Conservation (phyloP, 345 rosid species). For the Arabis alpina region DNA sequence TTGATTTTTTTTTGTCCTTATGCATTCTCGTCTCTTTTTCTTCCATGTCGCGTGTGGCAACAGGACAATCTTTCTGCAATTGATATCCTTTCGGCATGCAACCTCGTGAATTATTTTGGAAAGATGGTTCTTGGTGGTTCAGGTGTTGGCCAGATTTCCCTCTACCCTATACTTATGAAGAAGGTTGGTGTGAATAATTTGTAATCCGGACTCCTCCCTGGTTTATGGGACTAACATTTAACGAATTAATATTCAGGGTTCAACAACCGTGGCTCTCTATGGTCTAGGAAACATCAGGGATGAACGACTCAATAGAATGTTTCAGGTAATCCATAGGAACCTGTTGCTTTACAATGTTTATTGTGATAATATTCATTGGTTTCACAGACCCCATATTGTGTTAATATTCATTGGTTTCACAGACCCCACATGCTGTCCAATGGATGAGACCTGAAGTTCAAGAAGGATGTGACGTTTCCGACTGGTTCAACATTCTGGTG, state of each 20-base stretch:
- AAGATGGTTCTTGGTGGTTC: constrained; percentile 99
- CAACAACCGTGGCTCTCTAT: constrained; percentile 93
- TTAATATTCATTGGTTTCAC: constrained; percentile 36
- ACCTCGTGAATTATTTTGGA: constrained; percentile 96
- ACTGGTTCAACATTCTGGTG: constrained; percentile 97
- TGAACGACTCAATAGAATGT: constrained; percentile 97
- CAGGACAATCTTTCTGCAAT: constrained; percentile 99
- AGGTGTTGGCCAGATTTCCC: constrained; percentile 95
- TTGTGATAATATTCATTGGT: constrained; percentile 32
- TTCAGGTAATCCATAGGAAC: constrained; percentile 65
- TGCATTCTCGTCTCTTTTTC: constrained; percentile 21
- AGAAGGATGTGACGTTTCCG: constrained; percentile 78
- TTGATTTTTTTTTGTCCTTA: constrained; percentile 5
- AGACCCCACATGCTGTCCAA: constrained; percentile 99
- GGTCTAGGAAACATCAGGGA: constrained; percentile 99
- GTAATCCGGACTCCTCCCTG: constrained; percentile 17
- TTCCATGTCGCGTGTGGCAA: constrained; percentile 42
- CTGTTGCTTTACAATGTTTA: constrained; percentile 25
- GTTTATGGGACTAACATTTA: constrained; percentile 20
- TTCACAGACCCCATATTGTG: constrained; percentile 80
- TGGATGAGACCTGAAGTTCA: constrained; percentile 99
- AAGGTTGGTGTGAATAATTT: constrained; percentile 60
- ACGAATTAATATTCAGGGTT: constrained; percentile 61
- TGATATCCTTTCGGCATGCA: constrained; percentile 94
- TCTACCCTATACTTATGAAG: constrained; percentile 83